Base-by-base conservation (phyloP, 345 rosid species). In the Citropsis articulata region DNA sequence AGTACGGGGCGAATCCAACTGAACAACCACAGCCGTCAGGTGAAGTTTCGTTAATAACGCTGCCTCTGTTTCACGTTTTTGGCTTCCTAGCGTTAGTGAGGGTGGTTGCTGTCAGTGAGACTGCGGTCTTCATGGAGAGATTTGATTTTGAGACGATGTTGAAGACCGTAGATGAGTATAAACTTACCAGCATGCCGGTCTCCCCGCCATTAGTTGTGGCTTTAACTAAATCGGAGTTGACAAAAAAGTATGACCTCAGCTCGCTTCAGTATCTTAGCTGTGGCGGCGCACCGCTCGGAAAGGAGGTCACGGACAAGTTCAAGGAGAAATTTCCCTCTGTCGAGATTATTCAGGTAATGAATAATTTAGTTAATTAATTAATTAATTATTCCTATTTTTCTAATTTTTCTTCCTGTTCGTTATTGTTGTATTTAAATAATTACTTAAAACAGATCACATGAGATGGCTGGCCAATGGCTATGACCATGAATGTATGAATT, bases 231-330 rank as follows among this genome's bases (percentile, higher is more conserved):
- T 90, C 92, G 56, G 94, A 91, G 57, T 31, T 89, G 62, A 88
- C 97, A 6, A 78, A 72, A 3, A 92, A 88, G 83, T 93, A 89
- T 48, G 91, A 93, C 78, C 79, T 95, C 71, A 83, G 93, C 74
- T 91, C 98, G 19, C 85, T 95, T 27, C 72, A 24, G 78, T 3
- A 64, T 40, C 78, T 91, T 25, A 92, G 91, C 0, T 82, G 90
- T 75, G 99, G 95, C 21, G 99, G 98, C 3, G 97, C 99, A 4
- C 92, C 99, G 18, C 87, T 95, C 0, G 90, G 94, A 2, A 89
- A 88, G 86, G 95, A 91, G 72, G 80, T 90, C 12, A 84, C 89
- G 10, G 88, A 85, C 81, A 87, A 80, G 77, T 95, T 95, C 81
- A 88, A 69, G 60, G 75, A 86, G 74, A 95, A 93, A 77, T 92